A percentile compares a stretch with the other conserved stretches of the same genome.
phyloP scores from a whole-genome alignment of 495 filamentous ascomycete species.

The Trichoderma virens region DNA sequence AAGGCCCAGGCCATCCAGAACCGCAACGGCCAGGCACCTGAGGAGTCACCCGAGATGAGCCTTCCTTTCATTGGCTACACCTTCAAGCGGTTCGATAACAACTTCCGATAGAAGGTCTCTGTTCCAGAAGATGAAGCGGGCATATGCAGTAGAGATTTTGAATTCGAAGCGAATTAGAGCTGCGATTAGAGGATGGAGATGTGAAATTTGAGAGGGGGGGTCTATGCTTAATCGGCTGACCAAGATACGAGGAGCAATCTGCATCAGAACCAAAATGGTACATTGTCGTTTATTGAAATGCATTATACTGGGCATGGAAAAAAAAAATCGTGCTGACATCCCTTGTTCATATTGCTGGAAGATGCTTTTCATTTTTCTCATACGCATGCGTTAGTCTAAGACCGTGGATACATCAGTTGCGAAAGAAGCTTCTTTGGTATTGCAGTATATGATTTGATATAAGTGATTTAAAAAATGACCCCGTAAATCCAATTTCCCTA shows the following conservation, averaged over 20 bases:
- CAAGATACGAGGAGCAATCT: background rate
- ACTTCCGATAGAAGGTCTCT: constrained; percentile 38
- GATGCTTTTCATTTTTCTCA: background rate
- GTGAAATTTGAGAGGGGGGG: background rate
- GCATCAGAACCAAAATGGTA: background rate
- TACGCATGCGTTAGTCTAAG: background rate
- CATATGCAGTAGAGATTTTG: constrained; percentile 4
- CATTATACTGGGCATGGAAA: background rate
- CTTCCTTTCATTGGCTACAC: constrained; percentile 97
- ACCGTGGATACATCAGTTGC: background rate
- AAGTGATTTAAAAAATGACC: too few species aligned
- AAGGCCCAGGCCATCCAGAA: constrained; percentile 41
- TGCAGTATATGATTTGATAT: background rate
- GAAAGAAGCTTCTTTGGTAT: background rate
- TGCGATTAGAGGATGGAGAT: constrained; percentile 1
- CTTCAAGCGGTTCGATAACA: constrained; percentile 94
- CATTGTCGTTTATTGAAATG: constrained; percentile 1
- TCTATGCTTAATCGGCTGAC: constrained; percentile 4
- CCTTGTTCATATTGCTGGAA: background rate
- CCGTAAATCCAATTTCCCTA: too few species aligned
- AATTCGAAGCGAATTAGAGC: background rate
- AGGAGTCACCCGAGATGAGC: constrained; percentile 72
- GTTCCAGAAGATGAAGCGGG: background rate
- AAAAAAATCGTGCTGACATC: background rate
- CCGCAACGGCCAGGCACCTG: constrained; percentile 19